Conservation (phyloP, 306 rosid species). For the Prunus mume region DNA sequence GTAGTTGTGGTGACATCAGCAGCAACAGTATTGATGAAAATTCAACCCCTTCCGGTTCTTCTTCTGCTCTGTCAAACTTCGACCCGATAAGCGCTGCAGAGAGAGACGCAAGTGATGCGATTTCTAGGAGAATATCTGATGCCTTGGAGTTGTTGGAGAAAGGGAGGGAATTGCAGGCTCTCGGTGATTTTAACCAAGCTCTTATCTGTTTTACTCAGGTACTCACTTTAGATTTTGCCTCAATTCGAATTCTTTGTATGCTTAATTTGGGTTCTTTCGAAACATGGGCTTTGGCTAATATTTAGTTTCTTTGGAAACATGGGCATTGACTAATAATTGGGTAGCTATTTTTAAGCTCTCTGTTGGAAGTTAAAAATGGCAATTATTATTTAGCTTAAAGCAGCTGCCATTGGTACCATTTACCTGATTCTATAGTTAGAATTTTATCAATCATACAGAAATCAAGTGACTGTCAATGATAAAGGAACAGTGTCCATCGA, state of each 20-base stretch:
- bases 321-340: neutral
- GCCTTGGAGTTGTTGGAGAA: constrained; percentile 68
- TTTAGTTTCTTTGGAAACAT: neutral
- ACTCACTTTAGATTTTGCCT: neutral
- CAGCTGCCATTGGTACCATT: neutral
- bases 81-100: constrained; percentile 56
- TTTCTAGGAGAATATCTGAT: constrained; percentile 51
- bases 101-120: constrained; percentile 47
- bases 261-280: neutral
- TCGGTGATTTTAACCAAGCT: constrained; percentile 61
- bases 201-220: constrained; percentile 68
- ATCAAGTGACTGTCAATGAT: neutral
- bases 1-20: neutral
- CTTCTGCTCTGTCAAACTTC: constrained; percentile 29
- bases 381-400: neutral
- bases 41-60: constrained; percentile 15
- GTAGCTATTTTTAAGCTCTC: neutral
- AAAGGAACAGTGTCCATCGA: neutral
- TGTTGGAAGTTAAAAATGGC: neutral
- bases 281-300: neutral
- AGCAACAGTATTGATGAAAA: neutral
- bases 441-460: neutral
- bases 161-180: constrained; percentile 70
- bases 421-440: neutral
- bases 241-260: neutral